Evolutionary conservation across 345 rosid genomes (phyloP), one percentile per base, ranked within the genome.

Genomic region (Arabidopsis arenosa): DNA sequence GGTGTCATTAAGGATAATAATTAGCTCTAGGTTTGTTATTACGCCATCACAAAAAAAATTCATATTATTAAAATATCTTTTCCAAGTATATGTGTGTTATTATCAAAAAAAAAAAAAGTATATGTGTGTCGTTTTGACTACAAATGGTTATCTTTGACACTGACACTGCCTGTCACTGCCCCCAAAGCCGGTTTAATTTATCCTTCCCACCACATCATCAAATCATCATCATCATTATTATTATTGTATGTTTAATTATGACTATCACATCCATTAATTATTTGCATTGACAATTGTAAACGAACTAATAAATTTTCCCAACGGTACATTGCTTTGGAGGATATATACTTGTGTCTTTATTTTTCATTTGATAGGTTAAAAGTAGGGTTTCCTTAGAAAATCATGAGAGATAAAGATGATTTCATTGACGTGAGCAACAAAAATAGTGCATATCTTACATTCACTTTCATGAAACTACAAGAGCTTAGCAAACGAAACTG

Each of bases 81-180:
- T 51, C 13, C 37, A 66, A 23, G 26, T 23, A 33, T 48, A 37
- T 57, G 54, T 75, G 44, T 67, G 68, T 75, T 61, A 45, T 49
- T 39, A 52, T 65, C 21, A 18, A 18, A 18, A 18, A 18, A 18
- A 18, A 18, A 18, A 18, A 18, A 58, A 32, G 33, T 53, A 63
- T 48, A 37, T 57, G 54, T 75, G 44, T 67, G 68, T 75, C 67
- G 54, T 49, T 39, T 39, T 78, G 83, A 76, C 73, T 59, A 73
- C 83, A 80, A 82, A 69, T 55, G 37, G 80, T 83, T 80, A 80
- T 43, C 15, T 75, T 83, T 80, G 85, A 86, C 72, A 72, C 43
- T 70, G 82, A 81, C 83, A 59, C 67, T 77, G 63, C 74, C 66
- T 58, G 72, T 63, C 70, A 33, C 66, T 23, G 26, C 11, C 30